Evolutionary conservation across 495 filamentous ascomycete species (phyloP).

Genomic region (Monascus purpureus): DNA sequence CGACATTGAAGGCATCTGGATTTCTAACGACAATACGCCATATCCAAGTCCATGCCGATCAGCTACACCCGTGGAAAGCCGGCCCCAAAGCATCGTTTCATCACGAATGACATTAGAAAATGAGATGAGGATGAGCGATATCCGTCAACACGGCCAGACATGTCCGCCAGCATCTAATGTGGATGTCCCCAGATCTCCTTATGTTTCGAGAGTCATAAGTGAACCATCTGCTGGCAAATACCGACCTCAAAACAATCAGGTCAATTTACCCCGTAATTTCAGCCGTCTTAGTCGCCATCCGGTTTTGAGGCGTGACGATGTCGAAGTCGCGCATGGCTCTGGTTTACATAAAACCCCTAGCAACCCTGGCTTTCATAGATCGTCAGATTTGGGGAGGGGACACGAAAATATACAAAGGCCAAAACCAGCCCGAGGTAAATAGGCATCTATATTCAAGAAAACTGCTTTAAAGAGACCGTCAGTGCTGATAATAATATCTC

Average conservation of each 20-base stretch:
- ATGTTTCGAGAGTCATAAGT: neutral
- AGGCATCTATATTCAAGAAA: no score
- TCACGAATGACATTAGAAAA: neutral
- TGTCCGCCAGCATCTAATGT: neutral
- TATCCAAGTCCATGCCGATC: constrained; percentile 10
- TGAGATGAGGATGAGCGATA: neutral
- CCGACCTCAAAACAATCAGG: neutral
- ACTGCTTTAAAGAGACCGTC: no score
- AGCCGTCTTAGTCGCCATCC: no score
- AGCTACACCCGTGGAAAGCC: neutral
- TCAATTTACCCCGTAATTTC: neutral
- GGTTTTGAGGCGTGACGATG: no score
- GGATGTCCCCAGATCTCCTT: neutral
- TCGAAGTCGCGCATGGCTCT: no score
- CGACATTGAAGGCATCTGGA: constrained; percentile 80
- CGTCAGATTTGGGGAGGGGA: no score
- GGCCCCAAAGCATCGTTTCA: neutral
- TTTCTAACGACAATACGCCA: constrained; percentile 48
- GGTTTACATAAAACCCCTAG: no score
- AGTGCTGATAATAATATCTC: no score
- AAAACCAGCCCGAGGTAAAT: no score
- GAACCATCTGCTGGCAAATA: neutral
- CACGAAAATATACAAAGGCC: no score
- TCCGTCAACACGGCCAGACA: neutral
- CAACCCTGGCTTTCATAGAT: no score